Conservation (phyloP, 257 asterid genomes). For the Solanum verrucosum region DNA sequence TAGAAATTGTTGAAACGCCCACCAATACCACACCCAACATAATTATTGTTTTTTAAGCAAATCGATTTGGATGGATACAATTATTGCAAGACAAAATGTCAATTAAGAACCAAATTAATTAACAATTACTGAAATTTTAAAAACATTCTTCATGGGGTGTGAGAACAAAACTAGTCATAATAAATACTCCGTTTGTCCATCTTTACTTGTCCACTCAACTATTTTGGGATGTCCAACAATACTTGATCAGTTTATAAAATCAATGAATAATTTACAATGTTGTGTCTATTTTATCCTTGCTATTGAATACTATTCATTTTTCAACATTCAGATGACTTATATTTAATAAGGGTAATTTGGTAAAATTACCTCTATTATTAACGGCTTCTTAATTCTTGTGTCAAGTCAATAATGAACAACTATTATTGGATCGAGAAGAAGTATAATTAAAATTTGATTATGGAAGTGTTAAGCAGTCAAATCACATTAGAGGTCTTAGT, state of each 20-base stretch:
- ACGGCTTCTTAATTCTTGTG: neutral
- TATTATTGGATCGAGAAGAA: no score
- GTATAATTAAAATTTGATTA: neutral
- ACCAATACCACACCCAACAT: neutral
- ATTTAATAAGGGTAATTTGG: no score
- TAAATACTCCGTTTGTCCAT: accelerated
- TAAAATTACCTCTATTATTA: no score
- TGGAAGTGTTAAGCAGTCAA: neutral
- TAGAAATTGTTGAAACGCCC: neutral
- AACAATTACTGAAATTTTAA: neutral
- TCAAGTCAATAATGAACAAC: neutral
- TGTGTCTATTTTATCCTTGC: neutral
- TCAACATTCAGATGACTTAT: neutral
- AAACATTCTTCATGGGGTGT: neutral
- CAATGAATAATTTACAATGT: neutral
- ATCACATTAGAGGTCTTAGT: neutral
- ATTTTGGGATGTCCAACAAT: no score
- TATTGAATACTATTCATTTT: no score
- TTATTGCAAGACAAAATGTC: neutral
- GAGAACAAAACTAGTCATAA: neutral
- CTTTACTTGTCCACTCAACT: neutral
- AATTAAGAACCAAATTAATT: neutral
- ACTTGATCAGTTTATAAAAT: no score
- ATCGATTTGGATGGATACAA: neutral
- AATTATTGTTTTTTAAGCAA: neutral